These are phyloP conservation scores for Amoebophrya sp. DNA, from an alignment of 169 alveolate species.

Conservation along the genomic window DNA sequence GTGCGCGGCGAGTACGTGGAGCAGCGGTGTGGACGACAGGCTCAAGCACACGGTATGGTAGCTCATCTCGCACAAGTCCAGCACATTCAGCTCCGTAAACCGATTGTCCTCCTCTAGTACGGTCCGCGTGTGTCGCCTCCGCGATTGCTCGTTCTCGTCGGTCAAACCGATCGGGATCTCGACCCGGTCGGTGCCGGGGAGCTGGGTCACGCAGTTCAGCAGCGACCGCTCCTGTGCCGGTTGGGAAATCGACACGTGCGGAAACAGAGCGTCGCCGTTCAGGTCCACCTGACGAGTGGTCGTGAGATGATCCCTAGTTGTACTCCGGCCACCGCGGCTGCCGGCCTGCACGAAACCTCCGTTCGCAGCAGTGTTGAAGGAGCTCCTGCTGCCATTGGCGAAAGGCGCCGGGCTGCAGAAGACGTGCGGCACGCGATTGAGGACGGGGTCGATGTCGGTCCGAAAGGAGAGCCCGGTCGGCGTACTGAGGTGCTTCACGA, in stretches of 20 bases:
- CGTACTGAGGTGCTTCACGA: background rate
- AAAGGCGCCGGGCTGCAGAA: background rate
- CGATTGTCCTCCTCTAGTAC: background rate
- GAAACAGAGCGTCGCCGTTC: too few relatives aligned
- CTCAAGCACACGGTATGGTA: background rate
- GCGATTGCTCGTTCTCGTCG: too few relatives aligned
- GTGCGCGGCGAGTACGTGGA: background rate
- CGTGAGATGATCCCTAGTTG: too few relatives aligned
- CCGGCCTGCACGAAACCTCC: too few relatives aligned
- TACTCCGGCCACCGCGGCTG: too few relatives aligned
- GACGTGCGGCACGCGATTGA: background rate
- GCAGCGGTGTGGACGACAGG: background rate
- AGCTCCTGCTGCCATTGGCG: too few relatives aligned
- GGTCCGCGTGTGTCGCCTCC: too few relatives aligned
- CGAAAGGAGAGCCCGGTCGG: background rate
- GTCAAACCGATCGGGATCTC: too few relatives aligned
- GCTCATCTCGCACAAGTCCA: background rate
- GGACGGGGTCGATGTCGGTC: background rate
- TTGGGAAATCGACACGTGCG: background rate
- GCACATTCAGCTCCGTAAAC: background rate
- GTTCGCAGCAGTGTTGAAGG: too few relatives aligned
- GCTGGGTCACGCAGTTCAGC: too few relatives aligned
- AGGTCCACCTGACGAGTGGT: too few relatives aligned
- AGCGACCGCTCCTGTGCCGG: background rate
- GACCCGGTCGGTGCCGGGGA: too few relatives aligned